Evolutionary conservation across 192 early-diverging fungal species (phyloP).

Genomic region (Rhizophagus clarus): DNA sequence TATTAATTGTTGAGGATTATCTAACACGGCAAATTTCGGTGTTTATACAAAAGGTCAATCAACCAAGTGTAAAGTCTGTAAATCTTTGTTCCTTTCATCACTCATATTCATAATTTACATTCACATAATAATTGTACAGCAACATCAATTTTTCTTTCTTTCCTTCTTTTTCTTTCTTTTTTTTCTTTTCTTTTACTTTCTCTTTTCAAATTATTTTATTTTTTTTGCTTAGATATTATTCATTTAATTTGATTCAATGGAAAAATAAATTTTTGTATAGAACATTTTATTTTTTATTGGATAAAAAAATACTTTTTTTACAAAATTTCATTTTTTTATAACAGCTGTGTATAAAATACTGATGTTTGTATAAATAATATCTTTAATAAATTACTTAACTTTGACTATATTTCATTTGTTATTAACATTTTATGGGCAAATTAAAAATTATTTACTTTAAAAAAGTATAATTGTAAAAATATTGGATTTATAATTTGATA

Average conservation of each 20-base stretch:
- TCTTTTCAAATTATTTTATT: conserved; percentile 1
- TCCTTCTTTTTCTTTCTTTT: conserved; percentile 14
- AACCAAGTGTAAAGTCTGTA: conserved; percentile 40
- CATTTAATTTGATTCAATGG: not conserved
- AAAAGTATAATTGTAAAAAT: too few species aligned
- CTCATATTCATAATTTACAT: conserved; percentile 1
- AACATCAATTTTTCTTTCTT: conserved; percentile 8
- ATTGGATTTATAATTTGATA: too few species aligned
- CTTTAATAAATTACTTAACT: too few species aligned
- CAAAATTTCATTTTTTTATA: too few species aligned
- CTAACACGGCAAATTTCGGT: not conserved
- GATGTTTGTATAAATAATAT: too few species aligned
- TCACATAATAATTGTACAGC: conserved; percentile 17
- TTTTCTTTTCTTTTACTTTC: conserved; percentile 17
- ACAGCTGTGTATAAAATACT: too few species aligned
- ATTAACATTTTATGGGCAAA: too few species aligned
- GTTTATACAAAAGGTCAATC: conserved; percentile 36
- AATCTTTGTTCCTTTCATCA: conserved; percentile 16
- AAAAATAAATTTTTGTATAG: not conserved
- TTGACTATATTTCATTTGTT: too few species aligned
- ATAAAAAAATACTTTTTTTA: not conserved
- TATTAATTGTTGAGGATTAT: not conserved
- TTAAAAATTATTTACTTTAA: too few species aligned
- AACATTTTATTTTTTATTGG: not conserved
- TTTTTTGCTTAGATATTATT: not conserved